phyloP scores from a whole-genome alignment of 164 flowering plant genomes.

The Kalanchoe fedtschenkoi region DNA sequence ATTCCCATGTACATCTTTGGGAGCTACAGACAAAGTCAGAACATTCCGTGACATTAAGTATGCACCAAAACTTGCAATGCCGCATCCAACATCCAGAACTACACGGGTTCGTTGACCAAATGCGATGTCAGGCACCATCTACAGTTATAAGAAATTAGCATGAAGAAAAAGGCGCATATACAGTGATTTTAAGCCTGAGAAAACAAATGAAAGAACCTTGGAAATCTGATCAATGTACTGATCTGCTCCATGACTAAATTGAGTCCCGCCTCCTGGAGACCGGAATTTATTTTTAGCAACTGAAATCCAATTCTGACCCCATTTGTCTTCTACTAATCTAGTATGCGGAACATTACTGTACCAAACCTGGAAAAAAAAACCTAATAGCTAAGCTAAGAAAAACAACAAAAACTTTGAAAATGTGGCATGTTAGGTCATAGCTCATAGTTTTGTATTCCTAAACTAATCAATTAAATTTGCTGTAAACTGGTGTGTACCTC shows the following conservation, averaged over 20 bases:
- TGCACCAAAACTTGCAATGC: constrained; percentile 85
- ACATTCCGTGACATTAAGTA: constrained; percentile 50
- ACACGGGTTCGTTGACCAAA: constrained; percentile 53
- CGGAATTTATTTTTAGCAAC: constrained; percentile 16
- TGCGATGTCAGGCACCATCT: constrained; percentile 68
- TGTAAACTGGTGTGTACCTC: constrained; percentile 41
- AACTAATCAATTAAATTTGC: no score
- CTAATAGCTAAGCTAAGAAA: neutral
- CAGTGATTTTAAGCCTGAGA: neutral
- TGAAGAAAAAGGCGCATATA: no score
- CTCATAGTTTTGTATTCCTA: no score
- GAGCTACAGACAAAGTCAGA: constrained; percentile 58
- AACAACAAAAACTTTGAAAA: neutral
- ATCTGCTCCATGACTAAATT: constrained; percentile 24
- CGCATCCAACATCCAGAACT: constrained; percentile 69
- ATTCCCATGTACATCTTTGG: constrained; percentile 69
- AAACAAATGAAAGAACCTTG: neutral
- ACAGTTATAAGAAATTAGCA: constrained; percentile 4
- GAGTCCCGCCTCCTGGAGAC: constrained; percentile 33
- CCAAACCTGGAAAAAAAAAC: constrained; percentile 26
- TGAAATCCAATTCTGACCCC: constrained; percentile 25
- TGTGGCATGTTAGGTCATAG: constrained; percentile 17
- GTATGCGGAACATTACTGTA: constrained; percentile 32
- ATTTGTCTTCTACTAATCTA: constrained; percentile 24
- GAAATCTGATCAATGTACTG: constrained; percentile 11